Percentiles rank a stretch among this genome's conserved stretches.
Conservation (phyloP, 75 land plant genomes). For the Picea sitchensis region DNA sequence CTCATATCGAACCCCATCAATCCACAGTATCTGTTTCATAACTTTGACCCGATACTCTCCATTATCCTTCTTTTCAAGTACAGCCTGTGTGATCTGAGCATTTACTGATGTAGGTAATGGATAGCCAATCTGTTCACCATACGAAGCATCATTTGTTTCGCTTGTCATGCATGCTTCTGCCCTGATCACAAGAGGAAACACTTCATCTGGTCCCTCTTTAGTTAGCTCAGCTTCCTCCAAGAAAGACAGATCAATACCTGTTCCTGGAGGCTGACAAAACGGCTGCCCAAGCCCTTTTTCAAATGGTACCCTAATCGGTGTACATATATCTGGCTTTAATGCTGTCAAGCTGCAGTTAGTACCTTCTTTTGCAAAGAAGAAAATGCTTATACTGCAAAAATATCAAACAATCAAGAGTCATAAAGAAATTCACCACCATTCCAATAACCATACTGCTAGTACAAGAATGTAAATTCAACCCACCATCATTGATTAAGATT, state of each 20-base stretch:
- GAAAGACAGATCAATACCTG: slow-evolving; percentile 76
- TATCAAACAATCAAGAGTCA: neutral
- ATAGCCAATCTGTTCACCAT: slow-evolving; percentile 27
- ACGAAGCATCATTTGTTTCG: slow-evolving; percentile 12
- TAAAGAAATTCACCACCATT: neutral
- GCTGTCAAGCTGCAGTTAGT: slow-evolving; percentile 47
- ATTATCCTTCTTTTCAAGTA: slow-evolving; percentile 73
- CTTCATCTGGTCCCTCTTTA: slow-evolving; percentile 48
- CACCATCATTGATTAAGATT: no score
- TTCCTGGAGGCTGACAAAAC: slow-evolving; percentile 80
- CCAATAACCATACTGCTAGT: neutral
- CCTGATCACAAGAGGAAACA: slow-evolving; percentile 74
- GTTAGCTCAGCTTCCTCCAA: slow-evolving; percentile 59
- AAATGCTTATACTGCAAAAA: slow-evolving; percentile 64
- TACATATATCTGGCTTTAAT: slow-evolving; percentile 46
- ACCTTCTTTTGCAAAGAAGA: slow-evolving; percentile 85
- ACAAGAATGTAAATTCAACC: no score
- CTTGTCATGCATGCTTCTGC: slow-evolving; percentile 55
- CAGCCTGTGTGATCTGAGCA: slow-evolving; percentile 94
- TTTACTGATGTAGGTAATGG: slow-evolving; percentile 39
- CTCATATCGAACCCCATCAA: slow-evolving; percentile 71
- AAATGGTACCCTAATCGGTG: slow-evolving; percentile 60
- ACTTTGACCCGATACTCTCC: slow-evolving; percentile 68
- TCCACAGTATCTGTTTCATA: slow-evolving; percentile 88
- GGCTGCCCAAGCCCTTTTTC: slow-evolving; percentile 82